Evolutionary conservation across 495 filamentous ascomycete species (phyloP).

Genomic region (Aeminium ludgeri): DNA sequence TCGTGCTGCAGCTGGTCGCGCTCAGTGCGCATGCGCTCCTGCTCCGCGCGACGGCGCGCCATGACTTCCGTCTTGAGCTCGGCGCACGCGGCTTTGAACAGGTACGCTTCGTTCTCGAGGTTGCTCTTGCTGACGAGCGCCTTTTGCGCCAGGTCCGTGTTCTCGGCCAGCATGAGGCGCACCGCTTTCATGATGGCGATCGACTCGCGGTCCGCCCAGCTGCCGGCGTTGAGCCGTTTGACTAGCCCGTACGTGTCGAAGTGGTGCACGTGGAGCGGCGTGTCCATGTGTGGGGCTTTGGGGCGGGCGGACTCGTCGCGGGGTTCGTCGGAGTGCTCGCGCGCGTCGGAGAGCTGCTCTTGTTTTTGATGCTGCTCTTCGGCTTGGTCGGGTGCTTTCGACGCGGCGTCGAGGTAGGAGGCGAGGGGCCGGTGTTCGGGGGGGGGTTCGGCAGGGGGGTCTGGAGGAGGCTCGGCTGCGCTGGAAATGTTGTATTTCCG

Average conservation of each 20-base stretch:
- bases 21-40: conserved; percentile 59
- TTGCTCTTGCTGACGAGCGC: conserved; percentile 63
- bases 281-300: conserved; percentile 48
- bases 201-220: conserved; percentile 52
- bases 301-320: conserved; percentile 16
- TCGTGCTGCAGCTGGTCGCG: conserved; percentile 78
- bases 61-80: conserved; percentile 75
- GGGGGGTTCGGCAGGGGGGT: conserved; percentile 6
- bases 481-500: neutral
- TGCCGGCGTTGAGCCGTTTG: conserved; percentile 49
- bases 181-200: conserved; percentile 80
- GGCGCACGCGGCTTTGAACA: conserved; percentile 86
- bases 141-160: conserved; percentile 60
- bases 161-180: conserved; percentile 52
- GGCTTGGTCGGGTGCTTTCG: conserved; percentile 20
- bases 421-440: conserved; percentile 47
- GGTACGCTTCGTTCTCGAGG: conserved; percentile 72
- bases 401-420: conserved; percentile 37
- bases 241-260: conserved; percentile 89
- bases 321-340: conserved; percentile 1
- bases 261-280: conserved; percentile 77
- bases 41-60: conserved; percentile 34
- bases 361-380: conserved; percentile 8
- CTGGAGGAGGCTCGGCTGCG: neutral
- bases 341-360: neutral